phyloP scores from a whole-genome alignment of 306 rosid genomes.

The Quercus gilva region DNA sequence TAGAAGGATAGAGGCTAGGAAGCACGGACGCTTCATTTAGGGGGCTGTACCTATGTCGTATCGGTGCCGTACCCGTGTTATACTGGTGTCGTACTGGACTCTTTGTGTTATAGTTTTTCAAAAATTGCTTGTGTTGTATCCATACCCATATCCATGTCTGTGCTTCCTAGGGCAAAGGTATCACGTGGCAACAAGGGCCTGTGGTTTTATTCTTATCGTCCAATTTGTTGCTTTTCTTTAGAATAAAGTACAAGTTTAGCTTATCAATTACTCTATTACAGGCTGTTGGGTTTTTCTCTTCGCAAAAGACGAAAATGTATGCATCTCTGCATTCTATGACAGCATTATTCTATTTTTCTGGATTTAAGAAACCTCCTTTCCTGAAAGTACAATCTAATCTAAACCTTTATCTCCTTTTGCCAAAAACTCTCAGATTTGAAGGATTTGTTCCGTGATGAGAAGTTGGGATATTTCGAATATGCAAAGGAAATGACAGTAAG shows the following conservation, averaged over 20 bases:
- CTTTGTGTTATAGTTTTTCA: too few relatives aligned
- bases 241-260: constrained; percentile 27
- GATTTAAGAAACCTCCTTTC: constrained; percentile 10
- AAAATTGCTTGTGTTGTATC: too few relatives aligned
- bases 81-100: too few relatives aligned
- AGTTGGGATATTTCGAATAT: constrained; percentile 69
- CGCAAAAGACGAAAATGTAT: constrained; percentile 73
- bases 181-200: neutral
- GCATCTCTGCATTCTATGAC: constrained; percentile 30
- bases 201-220: constrained; percentile 1
- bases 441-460: constrained; percentile 65
- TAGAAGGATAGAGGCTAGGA: neutral
- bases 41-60: too few relatives aligned
- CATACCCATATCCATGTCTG: too few relatives aligned
- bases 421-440: constrained; percentile 51
- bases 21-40: too few relatives aligned
- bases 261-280: constrained; percentile 41
- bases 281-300: constrained; percentile 72
- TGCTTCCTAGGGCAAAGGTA: neutral
- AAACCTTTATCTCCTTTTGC: constrained; percentile 14
- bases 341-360: constrained; percentile 15
- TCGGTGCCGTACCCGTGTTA: too few relatives aligned
- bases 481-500: constrained; percentile 83
- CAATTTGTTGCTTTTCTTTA: constrained; percentile 18
- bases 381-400: constrained; percentile 6